phyloP scores from a whole-genome alignment of 2,329 filamentous ascomycete genomes.

The Diaporthe citri region DNA sequence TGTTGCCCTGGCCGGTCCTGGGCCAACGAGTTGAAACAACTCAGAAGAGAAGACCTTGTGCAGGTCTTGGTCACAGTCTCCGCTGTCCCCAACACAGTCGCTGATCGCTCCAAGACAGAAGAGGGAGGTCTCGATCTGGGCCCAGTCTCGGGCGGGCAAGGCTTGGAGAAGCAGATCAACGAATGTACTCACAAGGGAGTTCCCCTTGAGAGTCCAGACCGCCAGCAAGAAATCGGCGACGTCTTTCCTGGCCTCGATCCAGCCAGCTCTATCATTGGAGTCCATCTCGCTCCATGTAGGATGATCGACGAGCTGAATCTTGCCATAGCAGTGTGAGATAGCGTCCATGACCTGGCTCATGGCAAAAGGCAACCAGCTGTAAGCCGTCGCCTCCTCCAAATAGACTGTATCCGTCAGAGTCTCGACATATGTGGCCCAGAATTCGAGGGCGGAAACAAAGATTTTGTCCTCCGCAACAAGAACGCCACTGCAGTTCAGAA shows the following conservation, averaged over 20 bases:
- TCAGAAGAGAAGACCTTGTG: conserved; percentile 71
- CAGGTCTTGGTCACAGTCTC: conserved; percentile 70
- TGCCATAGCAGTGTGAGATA: conserved; percentile 75
- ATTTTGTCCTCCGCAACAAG: conserved; percentile 80
- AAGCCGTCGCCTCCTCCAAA: conserved; percentile 59
- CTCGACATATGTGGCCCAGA: conserved; percentile 84
- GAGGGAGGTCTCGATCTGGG: conserved; percentile 70
- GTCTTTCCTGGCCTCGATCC: conserved; percentile 81
- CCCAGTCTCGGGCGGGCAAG: conserved; percentile 64
- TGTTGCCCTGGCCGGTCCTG: conserved; percentile 55
- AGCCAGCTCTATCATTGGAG: conserved; percentile 74
- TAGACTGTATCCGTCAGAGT: conserved; percentile 71
- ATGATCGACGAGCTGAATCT: conserved; percentile 75
- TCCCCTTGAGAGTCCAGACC: conserved; percentile 72
- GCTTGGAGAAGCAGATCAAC: conserved; percentile 66
- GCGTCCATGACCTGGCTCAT: conserved; percentile 72
- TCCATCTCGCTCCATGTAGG: conserved; percentile 75
- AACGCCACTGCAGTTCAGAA: conserved; percentile 75
- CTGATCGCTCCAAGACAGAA: conserved; percentile 76
- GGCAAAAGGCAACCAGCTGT: conserved; percentile 70
- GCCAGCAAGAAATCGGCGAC: conserved; percentile 83
- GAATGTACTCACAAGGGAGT: conserved; percentile 68
- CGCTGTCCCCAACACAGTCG: conserved; percentile 72
- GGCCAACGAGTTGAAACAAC: conserved; percentile 67
- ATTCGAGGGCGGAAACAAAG: conserved; percentile 80